Evolutionary conservation across 169 alveolate genomes (phyloP).

Genomic region (Fabrea salina): DNA sequence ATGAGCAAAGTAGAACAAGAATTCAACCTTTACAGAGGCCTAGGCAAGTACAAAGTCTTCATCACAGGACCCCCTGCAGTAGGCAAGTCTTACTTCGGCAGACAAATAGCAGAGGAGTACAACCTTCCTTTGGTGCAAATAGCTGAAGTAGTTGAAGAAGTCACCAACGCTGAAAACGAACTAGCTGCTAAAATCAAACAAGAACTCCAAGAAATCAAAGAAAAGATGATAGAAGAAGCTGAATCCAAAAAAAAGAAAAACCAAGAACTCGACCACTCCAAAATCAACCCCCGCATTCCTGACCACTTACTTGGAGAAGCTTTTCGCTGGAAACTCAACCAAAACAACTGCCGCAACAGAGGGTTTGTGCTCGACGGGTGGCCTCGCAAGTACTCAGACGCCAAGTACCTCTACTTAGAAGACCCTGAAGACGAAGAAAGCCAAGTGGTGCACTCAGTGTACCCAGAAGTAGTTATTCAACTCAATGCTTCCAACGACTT

Average conservation of each 20-base stretch:
- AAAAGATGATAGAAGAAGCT: slow-evolving; percentile 44
- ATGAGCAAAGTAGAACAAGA: slow-evolving; percentile 74
- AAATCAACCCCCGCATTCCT: slow-evolving; percentile 50
- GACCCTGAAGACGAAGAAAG: slow-evolving; percentile 41
- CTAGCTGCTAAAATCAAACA: slow-evolving; percentile 51
- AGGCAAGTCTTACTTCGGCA: slow-evolving; percentile 65
- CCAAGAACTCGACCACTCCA: slow-evolving; percentile 55
- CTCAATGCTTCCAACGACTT: slow-evolving; percentile 39
- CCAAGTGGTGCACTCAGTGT: slow-evolving; percentile 34
- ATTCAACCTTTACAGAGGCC: slow-evolving; percentile 71
- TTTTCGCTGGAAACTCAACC: slow-evolving; percentile 31
- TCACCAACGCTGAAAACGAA: slow-evolving; percentile 46
- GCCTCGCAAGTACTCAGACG: slow-evolving; percentile 64
- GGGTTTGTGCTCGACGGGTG: slow-evolving; percentile 71
- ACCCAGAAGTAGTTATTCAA: slow-evolving; percentile 52
- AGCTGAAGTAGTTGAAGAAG: slow-evolving; percentile 64
- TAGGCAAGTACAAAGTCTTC: slow-evolving; percentile 69
- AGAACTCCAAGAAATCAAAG: slow-evolving; percentile 48
- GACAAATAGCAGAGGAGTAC: slow-evolving; percentile 52
- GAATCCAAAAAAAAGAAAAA: slow-evolving; percentile 60
- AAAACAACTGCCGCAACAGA: slow-evolving; percentile 57
- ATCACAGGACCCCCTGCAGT: slow-evolving; percentile 81
- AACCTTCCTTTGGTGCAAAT: slow-evolving; percentile 77
- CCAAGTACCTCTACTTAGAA: slow-evolving; percentile 46
- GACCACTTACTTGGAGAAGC: slow-evolving; percentile 53